Conservation (phyloP, 1,284 basidiomycete species). For the Crocinoboletus sp. region DNA sequence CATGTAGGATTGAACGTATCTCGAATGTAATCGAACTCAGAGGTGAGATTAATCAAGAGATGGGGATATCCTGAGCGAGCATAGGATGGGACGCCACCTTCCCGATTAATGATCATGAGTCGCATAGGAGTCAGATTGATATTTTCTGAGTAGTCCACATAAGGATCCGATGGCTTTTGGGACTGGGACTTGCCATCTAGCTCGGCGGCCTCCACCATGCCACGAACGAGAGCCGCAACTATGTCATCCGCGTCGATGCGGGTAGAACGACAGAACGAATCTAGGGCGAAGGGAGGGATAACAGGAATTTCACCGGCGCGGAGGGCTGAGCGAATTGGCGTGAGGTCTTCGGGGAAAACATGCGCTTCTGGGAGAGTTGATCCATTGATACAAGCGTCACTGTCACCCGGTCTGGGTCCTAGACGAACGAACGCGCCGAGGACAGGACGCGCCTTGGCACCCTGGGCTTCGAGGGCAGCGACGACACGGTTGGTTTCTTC, state of each 20-base stretch:
- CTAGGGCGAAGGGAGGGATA: slow-evolving; percentile 90
- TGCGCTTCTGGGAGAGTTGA: slow-evolving; percentile 63
- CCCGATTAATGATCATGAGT: slow-evolving; percentile 96
- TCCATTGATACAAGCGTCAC: slow-evolving; percentile 34
- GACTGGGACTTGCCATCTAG: slow-evolving; percentile 33
- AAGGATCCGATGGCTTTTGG: slow-evolving; percentile 18
- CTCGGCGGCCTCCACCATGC: slow-evolving; percentile 72
- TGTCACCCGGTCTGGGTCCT: slow-evolving; percentile 65
- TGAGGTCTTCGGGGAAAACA: slow-evolving; percentile 70
- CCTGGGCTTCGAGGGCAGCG: slow-evolving; percentile 78
- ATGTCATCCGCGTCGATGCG: slow-evolving; percentile 91
- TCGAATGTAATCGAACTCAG: slow-evolving; percentile 85
- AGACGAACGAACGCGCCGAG: slow-evolving; percentile 83
- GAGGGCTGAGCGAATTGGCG: slow-evolving; percentile 83
- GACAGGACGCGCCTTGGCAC: slow-evolving; percentile 84
- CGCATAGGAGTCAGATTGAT: slow-evolving; percentile 88
- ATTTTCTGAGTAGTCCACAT: slow-evolving; percentile 39
- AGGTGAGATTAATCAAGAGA: slow-evolving; percentile 91
- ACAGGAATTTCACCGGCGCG: slow-evolving; percentile 95
- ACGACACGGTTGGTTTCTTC: slow-evolving; percentile 84
- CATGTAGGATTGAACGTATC: slow-evolving; percentile 82
- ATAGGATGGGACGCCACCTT: slow-evolving; percentile 97
- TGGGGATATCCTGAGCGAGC: slow-evolving; percentile 94
- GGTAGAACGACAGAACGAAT: slow-evolving; percentile 84
- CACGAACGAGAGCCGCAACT: slow-evolving; percentile 82